phyloP scores from a whole-genome alignment of 2,329 filamentous ascomycete genomes.

The Colletotrichum lini region DNA sequence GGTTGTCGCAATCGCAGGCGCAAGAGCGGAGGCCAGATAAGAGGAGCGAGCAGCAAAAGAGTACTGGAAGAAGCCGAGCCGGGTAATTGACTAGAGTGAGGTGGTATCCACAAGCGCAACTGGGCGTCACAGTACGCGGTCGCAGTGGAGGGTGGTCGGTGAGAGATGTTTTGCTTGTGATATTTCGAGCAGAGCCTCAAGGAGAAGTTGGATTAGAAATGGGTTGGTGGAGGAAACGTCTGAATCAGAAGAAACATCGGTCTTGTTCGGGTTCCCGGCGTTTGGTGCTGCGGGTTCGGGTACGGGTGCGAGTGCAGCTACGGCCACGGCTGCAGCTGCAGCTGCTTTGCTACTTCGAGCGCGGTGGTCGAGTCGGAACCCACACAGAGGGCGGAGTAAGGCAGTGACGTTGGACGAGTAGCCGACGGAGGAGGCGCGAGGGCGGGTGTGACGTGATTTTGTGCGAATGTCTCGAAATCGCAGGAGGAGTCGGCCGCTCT shows the following conservation, averaged over 20 bases:
- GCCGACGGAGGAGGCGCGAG: constrained; percentile 2
- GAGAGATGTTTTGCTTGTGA: not conserved
- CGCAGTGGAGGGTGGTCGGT: not conserved
- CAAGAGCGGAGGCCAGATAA: constrained; percentile 31
- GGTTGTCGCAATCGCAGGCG: constrained; percentile 21
- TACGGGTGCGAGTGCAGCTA: not conserved
- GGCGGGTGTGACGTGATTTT: constrained; percentile 40
- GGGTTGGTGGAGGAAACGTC: not conserved
- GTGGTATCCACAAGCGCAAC: constrained; percentile 17
- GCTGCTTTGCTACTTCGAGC: constrained; percentile 2
- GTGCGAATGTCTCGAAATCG: constrained; percentile 37
- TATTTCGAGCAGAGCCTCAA: not conserved
- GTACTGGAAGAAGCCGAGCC: constrained; percentile 26
- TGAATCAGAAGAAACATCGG: not conserved
- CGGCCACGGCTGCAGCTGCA: not conserved
- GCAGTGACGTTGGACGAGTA: constrained; percentile 16
- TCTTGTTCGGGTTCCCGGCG: constrained; percentile 17
- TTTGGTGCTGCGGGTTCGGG: constrained; percentile 7
- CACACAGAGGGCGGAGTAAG: constrained; percentile 3
- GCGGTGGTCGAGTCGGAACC: constrained; percentile 19
- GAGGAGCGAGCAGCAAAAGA: constrained; percentile 7
- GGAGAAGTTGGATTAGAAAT: not conserved
- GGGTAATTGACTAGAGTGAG: constrained; percentile 28
- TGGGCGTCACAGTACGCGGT: not conserved
- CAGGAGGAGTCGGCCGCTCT: not conserved